Percentiles rank a stretch among this genome's conserved stretches.
phyloP scores from a whole-genome alignment of 2,329 filamentous ascomycete species.

The Cytospora piceicola region DNA sequence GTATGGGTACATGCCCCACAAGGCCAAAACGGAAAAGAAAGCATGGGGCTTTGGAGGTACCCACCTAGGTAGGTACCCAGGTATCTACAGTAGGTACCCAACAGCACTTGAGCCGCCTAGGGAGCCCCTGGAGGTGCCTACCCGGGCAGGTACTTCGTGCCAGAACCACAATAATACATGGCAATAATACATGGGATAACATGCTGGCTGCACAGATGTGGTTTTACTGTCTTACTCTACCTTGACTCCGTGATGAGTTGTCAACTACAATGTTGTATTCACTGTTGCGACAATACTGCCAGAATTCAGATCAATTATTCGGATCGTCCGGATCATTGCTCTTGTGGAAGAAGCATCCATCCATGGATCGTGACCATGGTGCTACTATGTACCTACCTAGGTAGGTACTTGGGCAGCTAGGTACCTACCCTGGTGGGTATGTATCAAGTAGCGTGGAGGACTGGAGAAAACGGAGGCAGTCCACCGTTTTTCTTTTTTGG shows the following conservation, averaged over 20 bases:
- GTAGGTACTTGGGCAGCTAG: too few relatives aligned
- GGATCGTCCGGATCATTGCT: not conserved
- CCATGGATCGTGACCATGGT: not conserved
- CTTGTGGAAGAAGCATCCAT: not conserved
- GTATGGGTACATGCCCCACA: not conserved
- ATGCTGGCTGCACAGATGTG: not conserved
- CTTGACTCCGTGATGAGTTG: not conserved
- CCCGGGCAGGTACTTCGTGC: not conserved
- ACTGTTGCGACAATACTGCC: not conserved
- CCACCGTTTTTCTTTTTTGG: not conserved
- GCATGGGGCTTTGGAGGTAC: not conserved
- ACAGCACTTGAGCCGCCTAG: too few relatives aligned
- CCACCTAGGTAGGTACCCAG: not conserved
- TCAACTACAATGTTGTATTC: not conserved
- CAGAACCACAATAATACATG: not conserved
- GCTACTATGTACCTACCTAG: not conserved
- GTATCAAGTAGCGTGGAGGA: not conserved
- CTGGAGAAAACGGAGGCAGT: not conserved
- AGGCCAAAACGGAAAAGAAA: conserved; percentile 1
- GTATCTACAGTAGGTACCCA: too few relatives aligned
- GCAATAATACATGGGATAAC: not conserved
- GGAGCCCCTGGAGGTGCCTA: too few relatives aligned
- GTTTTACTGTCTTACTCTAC: not conserved
- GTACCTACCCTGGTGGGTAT: too few relatives aligned
- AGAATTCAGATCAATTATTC: not conserved